phyloP scores from a whole-genome alignment of 2,329 filamentous ascomycete genomes.

The Diplodia scrobiculata region DNA sequence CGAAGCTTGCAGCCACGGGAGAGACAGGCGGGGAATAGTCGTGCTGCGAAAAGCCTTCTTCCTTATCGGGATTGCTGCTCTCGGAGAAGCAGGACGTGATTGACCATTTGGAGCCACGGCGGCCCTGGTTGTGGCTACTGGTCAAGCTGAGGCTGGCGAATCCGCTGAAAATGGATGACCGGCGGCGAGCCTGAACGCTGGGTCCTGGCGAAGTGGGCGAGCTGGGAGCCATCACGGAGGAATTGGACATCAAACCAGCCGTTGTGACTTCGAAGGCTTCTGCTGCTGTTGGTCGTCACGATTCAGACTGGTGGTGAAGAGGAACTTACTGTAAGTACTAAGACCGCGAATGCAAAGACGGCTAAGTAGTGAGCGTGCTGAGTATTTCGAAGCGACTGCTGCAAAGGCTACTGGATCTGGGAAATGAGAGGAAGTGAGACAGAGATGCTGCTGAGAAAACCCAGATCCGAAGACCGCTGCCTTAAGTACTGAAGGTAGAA shows the following conservation, averaged over 20 bases:
- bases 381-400: neutral
- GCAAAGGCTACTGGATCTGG: neutral
- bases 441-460: neutral
- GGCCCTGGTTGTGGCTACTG: constrained; percentile 3
- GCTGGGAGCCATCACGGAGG: constrained; percentile 30
- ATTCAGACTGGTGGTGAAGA: neutral
- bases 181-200: constrained; percentile 2
- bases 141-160: constrained; percentile 29
- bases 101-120: constrained; percentile 11
- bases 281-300: neutral
- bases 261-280: neutral
- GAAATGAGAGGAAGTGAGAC: neutral
- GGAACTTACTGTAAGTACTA: neutral
- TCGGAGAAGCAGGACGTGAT: constrained; percentile 19
- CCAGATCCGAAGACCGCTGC: neutral
- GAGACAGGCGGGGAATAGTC: constrained; percentile 1
- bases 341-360: neutral
- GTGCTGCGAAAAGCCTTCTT: neutral
- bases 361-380: neutral
- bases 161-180: constrained; percentile 29
- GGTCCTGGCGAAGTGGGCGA: constrained; percentile 16
- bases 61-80: constrained; percentile 12
- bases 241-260: constrained; percentile 4
- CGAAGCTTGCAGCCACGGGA: neutral
- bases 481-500: neutral